Base-by-base conservation (phyloP, 2,329 filamentous ascomycete species). In the Apiospora hydei region DNA sequence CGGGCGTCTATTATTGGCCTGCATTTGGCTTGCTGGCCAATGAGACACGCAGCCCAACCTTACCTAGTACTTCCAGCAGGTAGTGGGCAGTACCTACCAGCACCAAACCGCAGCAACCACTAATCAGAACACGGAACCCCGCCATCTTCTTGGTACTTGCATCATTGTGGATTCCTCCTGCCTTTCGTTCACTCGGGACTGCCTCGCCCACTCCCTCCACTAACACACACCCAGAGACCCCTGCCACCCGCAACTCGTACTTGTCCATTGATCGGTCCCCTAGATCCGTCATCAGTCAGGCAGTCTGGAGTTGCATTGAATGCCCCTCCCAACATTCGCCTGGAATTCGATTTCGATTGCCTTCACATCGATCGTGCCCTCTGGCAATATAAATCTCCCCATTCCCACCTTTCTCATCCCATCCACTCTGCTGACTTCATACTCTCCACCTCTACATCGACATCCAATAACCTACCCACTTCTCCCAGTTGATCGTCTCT, bases 381-480 rank as follows among this genome's bases (percentile, higher is more conserved):
- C 57, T n/a, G 30, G n/a, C 18, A 34, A 64, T 64, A 64, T 64
- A 64, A 64, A 64, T 64, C 34, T 64, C 57, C 57, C 34, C 57
- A 41, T 64, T 64, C 57, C 57, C 57, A 64, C 53, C 53, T 61
- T 61, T 61, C 51, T 64, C 21, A n/a, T 30, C 24, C 57, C 34
- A 21, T n/a, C 34, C 34, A 41, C 34, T 64, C 57, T 41, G 18
- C 57, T 64, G 57, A 64, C 57, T 64, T 64, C 57, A 64, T 61
- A 61, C 41, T 41, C 34, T n/a, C 57, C 34, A 41, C 34, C 34
- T 41, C 57, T n/a, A 3, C 57, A 24, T 41, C 34, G 57, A 64
- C 57, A 61, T 61, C 53, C 57, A 64, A 64, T 34, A 41, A 64
- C 41, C 30, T 41, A 64, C 57, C 57, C 57, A 64, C 57, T 64